Conservation (phyloP, 2,329 filamentous ascomycete species). For the Ophiostoma populinum region DNA sequence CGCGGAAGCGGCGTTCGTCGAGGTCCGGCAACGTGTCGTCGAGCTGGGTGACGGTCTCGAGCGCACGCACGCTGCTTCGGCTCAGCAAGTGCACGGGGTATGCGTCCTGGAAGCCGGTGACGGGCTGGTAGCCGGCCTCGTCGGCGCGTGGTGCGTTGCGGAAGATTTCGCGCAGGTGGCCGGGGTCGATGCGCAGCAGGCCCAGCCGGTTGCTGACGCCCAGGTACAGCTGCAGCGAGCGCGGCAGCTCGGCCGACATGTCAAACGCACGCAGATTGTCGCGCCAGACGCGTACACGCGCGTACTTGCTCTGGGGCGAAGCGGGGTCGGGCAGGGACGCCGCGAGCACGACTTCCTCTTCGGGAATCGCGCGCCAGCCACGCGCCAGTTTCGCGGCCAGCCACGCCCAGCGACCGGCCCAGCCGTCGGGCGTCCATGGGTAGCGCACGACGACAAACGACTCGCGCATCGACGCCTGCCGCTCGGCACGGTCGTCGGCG, state of each 20-base stretch:
- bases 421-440: slow-evolving; percentile 36
- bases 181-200: slow-evolving; percentile 50
- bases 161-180: slow-evolving; percentile 38
- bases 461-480: slow-evolving; percentile 26
- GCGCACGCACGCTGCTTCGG: slow-evolving; percentile 42
- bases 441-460: slow-evolving; percentile 52
- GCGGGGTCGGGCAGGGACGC: slow-evolving; percentile 18
- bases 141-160: slow-evolving; percentile 40
- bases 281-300: slow-evolving; percentile 48
- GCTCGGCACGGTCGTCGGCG: slow-evolving; percentile 13
- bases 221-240: slow-evolving; percentile 46
- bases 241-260: slow-evolving; percentile 38
- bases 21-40: slow-evolving; percentile 31
- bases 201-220: slow-evolving; percentile 48
- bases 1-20: slow-evolving; percentile 47
- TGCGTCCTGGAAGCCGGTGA: slow-evolving; percentile 54
- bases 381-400: slow-evolving; percentile 32
- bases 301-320: slow-evolving; percentile 17
- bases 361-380: slow-evolving; percentile 31
- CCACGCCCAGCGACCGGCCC: slow-evolving; percentile 27
- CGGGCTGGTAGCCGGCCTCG: slow-evolving; percentile 44
- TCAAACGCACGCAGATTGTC: slow-evolving; percentile 38
- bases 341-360: slow-evolving; percentile 50
- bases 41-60: slow-evolving; percentile 38
- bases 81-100: slow-evolving; percentile 56